Evolutionary conservation across 1,284 basidiomycete species (phyloP).

Genomic region (Puccinia polysora): DNA sequence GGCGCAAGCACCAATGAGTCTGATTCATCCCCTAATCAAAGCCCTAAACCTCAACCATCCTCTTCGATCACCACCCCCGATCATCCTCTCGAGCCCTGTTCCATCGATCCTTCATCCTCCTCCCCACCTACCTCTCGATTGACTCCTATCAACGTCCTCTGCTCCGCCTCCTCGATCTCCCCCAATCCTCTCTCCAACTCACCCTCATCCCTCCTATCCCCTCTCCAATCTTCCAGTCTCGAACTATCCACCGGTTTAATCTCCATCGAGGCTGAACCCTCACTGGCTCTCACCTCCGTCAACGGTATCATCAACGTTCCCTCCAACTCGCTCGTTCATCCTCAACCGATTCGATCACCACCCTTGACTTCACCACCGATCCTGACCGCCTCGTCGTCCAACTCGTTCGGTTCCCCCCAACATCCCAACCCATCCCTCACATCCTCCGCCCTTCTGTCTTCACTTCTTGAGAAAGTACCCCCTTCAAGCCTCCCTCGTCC

Average conservation of each 20-base stretch:
- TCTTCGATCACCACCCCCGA: constrained; percentile 8
- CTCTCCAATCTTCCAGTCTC: not conserved
- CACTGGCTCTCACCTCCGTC: constrained; percentile 25
- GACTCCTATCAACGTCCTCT: not conserved
- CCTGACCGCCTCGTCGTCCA: constrained; percentile 25
- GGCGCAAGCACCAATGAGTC: constrained; percentile 10
- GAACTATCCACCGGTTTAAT: constrained; percentile 11
- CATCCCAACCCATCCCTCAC: constrained; percentile 12
- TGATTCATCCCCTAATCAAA: constrained; percentile 7
- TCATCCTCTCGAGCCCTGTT: not conserved
- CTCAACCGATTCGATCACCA: not conserved
- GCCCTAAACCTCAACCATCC: not conserved
- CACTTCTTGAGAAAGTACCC: constrained; percentile 18
- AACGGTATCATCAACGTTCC: constrained; percentile 31
- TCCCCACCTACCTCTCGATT: not conserved
- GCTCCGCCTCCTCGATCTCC: not conserved
- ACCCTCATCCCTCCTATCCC: not conserved
- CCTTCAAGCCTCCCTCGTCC: not conserved
- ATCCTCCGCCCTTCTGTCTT: constrained; percentile 25
- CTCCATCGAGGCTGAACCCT: constrained; percentile 33
- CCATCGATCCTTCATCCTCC: not conserved
- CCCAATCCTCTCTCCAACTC: not conserved
- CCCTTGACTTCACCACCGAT: constrained; percentile 5
- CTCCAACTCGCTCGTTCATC: not conserved
- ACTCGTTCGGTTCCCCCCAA: constrained; percentile 5